Conservation (phyloP, 257 asterid genomes). For the Solanum tarijense region DNA sequence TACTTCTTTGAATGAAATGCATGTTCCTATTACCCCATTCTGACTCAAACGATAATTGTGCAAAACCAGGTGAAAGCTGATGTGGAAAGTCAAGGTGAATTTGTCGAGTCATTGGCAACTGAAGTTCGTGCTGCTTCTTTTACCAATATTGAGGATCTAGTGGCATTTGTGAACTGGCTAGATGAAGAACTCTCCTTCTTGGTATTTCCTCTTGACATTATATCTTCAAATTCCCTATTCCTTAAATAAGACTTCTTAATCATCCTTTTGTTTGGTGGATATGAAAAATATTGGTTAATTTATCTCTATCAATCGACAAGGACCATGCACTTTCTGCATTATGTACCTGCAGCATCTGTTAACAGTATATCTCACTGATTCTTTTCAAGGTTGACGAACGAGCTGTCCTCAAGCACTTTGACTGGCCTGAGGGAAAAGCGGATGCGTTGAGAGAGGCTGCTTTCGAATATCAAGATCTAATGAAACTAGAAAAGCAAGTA, state of each 20-base stretch:
- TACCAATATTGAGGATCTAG: slow-evolving; percentile 56
- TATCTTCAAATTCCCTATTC: background rate
- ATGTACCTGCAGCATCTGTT: background rate
- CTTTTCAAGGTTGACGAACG: slow-evolving; percentile 86
- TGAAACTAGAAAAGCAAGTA: slow-evolving; percentile 76
- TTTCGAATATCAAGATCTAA: slow-evolving; percentile 83
- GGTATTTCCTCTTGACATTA: slow-evolving; percentile 28
- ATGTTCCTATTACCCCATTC: background rate
- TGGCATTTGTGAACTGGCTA: slow-evolving; percentile 89
- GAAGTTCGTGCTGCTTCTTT: slow-evolving; percentile 86
- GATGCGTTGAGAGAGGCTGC: slow-evolving; percentile 94
- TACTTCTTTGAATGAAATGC: background rate
- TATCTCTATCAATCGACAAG: background rate
- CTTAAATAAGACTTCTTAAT: background rate
- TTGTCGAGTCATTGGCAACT: slow-evolving; percentile 76
- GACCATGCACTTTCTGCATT: background rate
- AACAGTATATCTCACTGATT: background rate
- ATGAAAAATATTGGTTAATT: background rate
- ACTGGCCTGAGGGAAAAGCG: slow-evolving; percentile 99
- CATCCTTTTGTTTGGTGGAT: background rate
- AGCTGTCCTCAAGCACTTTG: slow-evolving; percentile 91
- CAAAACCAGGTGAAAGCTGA: slow-evolving; percentile 89
- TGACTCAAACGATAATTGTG: slow-evolving; percentile 3
- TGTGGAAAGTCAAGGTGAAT: slow-evolving; percentile 95
- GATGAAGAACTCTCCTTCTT: slow-evolving; percentile 90